Conservation (phyloP, 1,139 yeast genomes). For the Taphrina deformans region DNA sequence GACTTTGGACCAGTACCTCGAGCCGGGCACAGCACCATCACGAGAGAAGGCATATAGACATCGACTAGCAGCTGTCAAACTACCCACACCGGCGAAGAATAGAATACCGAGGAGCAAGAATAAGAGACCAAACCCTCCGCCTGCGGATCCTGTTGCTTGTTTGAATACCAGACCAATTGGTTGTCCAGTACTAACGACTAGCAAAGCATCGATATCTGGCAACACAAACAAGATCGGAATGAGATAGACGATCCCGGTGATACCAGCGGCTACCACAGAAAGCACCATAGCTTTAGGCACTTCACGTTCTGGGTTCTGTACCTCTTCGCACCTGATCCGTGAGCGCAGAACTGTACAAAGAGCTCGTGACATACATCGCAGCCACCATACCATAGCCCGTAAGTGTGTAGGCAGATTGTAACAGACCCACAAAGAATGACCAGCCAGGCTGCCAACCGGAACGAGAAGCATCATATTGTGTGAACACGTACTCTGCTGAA, state of each 20-base stretch:
- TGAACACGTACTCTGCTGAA: slow-evolving; percentile 24
- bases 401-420: slow-evolving; percentile 74
- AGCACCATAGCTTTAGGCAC: slow-evolving; percentile 76
- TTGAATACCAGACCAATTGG: slow-evolving; percentile 65
- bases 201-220: slow-evolving; percentile 69
- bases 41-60: slow-evolving; percentile 84
- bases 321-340: slow-evolving; percentile 61
- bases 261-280: slow-evolving; percentile 63
- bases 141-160: slow-evolving; percentile 55
- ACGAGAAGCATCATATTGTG: slow-evolving; percentile 22
- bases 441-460: slow-evolving; percentile 33
- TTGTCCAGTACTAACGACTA: slow-evolving; percentile 58
- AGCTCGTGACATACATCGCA: slow-evolving; percentile 55
- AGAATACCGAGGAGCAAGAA: slow-evolving; percentile 66
- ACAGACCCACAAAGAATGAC: slow-evolving; percentile 56
- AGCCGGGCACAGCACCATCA: slow-evolving; percentile 80
- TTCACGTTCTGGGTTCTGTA: slow-evolving; percentile 56
- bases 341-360: no score
- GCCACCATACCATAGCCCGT: slow-evolving; percentile 83
- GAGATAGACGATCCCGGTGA: slow-evolving; percentile 70
- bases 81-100: slow-evolving; percentile 65
- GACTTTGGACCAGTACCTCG: slow-evolving; percentile 41
- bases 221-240: slow-evolving; percentile 69
- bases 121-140: slow-evolving; percentile 67
- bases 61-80: slow-evolving; percentile 79